Conservation (phyloP, 2,329 filamentous ascomycete species). For the Penicillium nordicum region DNA sequence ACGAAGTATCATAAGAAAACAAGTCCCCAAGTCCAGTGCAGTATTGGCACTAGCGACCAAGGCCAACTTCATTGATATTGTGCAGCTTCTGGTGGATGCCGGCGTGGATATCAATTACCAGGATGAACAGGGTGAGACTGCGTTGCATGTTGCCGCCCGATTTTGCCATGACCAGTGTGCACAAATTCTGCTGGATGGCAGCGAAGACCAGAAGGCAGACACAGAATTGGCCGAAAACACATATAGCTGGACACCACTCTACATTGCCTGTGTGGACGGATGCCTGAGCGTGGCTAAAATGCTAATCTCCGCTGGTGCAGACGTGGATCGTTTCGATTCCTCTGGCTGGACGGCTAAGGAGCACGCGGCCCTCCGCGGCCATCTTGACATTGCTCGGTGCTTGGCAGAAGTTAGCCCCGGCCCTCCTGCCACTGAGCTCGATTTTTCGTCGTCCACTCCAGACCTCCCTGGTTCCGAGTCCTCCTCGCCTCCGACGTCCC, state of each 20-base stretch:
- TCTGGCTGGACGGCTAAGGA: slow-evolving; percentile 95
- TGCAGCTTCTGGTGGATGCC: slow-evolving; percentile 81
- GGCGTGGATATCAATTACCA: slow-evolving; percentile 92
- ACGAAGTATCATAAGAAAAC: slow-evolving; percentile 63
- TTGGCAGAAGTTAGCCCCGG: slow-evolving; percentile 58
- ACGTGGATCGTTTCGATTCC: slow-evolving; percentile 70
- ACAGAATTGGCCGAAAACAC: slow-evolving; percentile 75
- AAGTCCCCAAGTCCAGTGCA: slow-evolving; percentile 78
- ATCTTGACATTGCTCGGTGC: slow-evolving; percentile 72
- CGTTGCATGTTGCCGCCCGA: slow-evolving; percentile 84
- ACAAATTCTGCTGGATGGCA: slow-evolving; percentile 68
- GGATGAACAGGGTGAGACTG: slow-evolving; percentile 84
- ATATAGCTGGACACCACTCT: slow-evolving; percentile 93
- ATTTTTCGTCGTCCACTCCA: slow-evolving; percentile 26
- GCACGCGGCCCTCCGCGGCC: slow-evolving; percentile 84
- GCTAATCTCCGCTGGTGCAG: slow-evolving; percentile 72
- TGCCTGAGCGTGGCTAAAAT: slow-evolving; percentile 71
- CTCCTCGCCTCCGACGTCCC: slow-evolving; percentile 38
- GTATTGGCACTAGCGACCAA: slow-evolving; percentile 84
- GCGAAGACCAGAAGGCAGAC: slow-evolving; percentile 66
- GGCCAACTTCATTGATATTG: slow-evolving; percentile 78
- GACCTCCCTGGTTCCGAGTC: slow-evolving; percentile 30
- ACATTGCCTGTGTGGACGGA: slow-evolving; percentile 88
- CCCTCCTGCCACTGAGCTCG: slow-evolving; percentile 32
- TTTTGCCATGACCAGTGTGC: slow-evolving; percentile 83